Evolutionary conservation across 192 early-diverging fungal genomes (phyloP), one percentile per base, ranked within the genome.

Genomic region (Linnemannia elongata): DNA sequence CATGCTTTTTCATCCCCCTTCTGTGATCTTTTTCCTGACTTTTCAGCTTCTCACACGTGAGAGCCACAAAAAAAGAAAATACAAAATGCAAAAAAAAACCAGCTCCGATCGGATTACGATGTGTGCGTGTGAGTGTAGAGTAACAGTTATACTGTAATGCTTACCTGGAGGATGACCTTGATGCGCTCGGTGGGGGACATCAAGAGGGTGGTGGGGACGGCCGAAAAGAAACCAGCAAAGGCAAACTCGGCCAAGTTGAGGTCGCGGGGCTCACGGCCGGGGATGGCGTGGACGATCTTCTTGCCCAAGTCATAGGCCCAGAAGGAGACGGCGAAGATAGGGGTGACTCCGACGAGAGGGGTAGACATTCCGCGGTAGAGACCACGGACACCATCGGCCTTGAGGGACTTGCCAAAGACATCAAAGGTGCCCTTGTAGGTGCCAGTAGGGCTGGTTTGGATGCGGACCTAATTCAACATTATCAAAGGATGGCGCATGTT

Each of bases 141-240:
- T 39, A 6, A 39, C 38, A 39, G 38, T 27, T 6, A 55, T 4
- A 30, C n/a, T n/a, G 24, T 60, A 30, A 66, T 60, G 24, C 72
- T 68, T 81, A 96, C 96, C 88, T 99, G 99, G 81, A 99, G 90
- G 71, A 97, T 90, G 38, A 97, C 96, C 92, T 99, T 99, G 91
- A 99, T 94, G 78, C 97, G 95, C 89, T 99, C 98, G 90, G 95
- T 96, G 55, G 98, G 98, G 35, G 96, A 95, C 93, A 98, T 98
- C 76, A 99, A 89, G 74, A 97, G 91, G 15, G 98, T 98, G 27
- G 97, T 97, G n/a, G 97, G 97, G 47, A 96, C 94, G 54, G 98
- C 99, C 6, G 97, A 98, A 92, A 99, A 97, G 33, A 93, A 97
- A 82, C 99, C 98, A 42, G 98, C 98, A 88, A 96, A 92, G 54